Evolutionary conservation across 1,284 basidiomycete species (phyloP).

Genomic region (Sporisorium scitamineum): DNA sequence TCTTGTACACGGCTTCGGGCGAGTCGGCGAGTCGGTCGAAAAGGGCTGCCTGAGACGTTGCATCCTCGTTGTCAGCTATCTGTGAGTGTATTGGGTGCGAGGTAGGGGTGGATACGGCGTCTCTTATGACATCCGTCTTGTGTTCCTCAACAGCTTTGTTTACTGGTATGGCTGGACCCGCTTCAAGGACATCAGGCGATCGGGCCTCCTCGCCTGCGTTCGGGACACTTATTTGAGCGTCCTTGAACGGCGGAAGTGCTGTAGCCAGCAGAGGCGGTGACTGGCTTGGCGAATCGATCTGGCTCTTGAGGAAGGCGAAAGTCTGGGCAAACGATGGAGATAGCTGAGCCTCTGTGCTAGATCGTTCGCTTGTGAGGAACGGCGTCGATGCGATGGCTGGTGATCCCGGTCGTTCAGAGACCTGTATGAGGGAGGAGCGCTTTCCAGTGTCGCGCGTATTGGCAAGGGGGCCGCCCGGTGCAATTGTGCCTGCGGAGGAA

Average conservation of each 20-base stretch:
- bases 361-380: slow-evolving; percentile 1
- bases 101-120: not conserved
- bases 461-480: not conserved
- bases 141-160: not conserved
- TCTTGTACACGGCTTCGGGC: slow-evolving; percentile 35
- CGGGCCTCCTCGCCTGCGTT: not conserved
- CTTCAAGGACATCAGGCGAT: not conserved
- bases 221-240: not conserved
- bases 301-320: slow-evolving; percentile 41
- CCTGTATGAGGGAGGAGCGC: not conserved
- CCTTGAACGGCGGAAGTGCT: not conserved
- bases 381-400: slow-evolving; percentile 10
- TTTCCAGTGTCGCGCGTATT: not conserved
- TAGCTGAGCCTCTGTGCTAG: slow-evolving; percentile 24
- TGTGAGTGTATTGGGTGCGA: not conserved
- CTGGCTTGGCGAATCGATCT: slow-evolving; percentile 21
- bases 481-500: slow-evolving; percentile 3
- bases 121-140: not conserved
- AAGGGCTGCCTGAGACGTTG: slow-evolving; percentile 7
- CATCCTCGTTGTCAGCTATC: not conserved
- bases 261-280: slow-evolving; percentile 11
- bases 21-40: slow-evolving; percentile 38
- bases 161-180: not conserved
- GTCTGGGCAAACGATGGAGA: slow-evolving; percentile 36
- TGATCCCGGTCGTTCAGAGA: not conserved